Base-by-base conservation (phyloP, 768 basidiomycete species). In the Ephemerocybe angulata region DNA sequence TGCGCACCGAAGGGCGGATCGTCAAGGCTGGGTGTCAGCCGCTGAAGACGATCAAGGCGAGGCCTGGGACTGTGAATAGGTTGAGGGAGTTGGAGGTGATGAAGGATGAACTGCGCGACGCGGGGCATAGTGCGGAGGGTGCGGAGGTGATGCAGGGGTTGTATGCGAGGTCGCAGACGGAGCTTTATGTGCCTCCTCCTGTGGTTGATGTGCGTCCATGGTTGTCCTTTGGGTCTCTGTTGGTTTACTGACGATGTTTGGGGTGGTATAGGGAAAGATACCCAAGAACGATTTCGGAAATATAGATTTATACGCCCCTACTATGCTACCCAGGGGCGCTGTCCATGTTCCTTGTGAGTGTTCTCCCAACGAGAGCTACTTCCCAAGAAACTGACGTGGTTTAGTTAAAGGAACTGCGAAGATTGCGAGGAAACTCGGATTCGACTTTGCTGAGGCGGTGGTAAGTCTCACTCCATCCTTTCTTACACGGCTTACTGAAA, bases 271-370 rank as follows among this genome's bases (percentile, higher is more conserved):
- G 95, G 96, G 96, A 29, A 85, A 83, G 66, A 82, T 99, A 28
- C 94, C 94, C 5, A 95, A 91, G 73, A 99, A 99, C 64, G 84
- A 87, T 59, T 99, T 96, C 67, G 96, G 96, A 17, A 99, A 98
- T 67, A 90, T 99, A 59, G 96, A 99, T 71, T 72, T 99, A 24
- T 99, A 96, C 68, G 91, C 90, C 24, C 87, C 91, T 27, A 87
- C 91, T 3, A 99, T 99, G 97, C 78, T 98, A 28, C 97, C 97
- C 2, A 71, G 67, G 50, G 97, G 97, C 19, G 91, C 83, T 4
- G 86, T 76, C 2, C 93, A 98, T 72, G 74, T 99, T 19, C 91
- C 94, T n/a, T 91, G 95, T 95, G 65, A 72, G 92, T 80, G 24
- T 4, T 31, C 51, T 48, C 27, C 41, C 37, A 37, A 57, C 24